Percentiles rank a stretch among this genome's conserved stretches.
phyloP scores from a whole-genome alignment of 2,329 filamentous ascomycete genomes.

The Beauveria bassiana region DNA sequence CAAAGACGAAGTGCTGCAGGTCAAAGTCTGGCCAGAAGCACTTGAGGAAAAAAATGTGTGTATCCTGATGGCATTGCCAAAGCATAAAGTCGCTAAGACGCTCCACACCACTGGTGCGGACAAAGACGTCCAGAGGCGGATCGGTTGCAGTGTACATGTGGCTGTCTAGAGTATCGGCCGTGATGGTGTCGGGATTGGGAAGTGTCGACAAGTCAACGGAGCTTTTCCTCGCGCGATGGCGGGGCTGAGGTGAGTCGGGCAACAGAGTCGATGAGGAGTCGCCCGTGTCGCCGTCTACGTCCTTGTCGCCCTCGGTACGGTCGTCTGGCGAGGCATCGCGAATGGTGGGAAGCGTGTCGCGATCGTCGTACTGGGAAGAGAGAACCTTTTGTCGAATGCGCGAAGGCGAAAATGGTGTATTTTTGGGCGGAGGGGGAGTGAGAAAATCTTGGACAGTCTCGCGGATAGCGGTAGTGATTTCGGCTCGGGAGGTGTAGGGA shows the following conservation, averaged over 20 bases:
- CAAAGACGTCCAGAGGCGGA: constrained; percentile 82
- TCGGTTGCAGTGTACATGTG: constrained; percentile 84
- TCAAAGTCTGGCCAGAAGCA: constrained; percentile 96
- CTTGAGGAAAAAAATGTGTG: constrained; percentile 85
- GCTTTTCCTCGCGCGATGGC: constrained; percentile 23
- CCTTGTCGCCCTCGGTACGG: constrained; percentile 35
- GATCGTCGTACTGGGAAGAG: constrained; percentile 50
- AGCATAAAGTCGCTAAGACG: constrained; percentile 96
- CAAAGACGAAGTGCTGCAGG: constrained; percentile 85
- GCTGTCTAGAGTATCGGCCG: constrained; percentile 67
- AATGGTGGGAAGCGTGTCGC: constrained; percentile 41
- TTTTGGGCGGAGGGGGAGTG: constrained; percentile 56
- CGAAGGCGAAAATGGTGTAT: constrained; percentile 75
- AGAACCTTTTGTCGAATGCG: constrained; percentile 83
- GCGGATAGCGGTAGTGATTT: constrained; percentile 85
- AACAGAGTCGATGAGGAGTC: constrained; percentile 54
- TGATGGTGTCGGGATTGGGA: constrained; percentile 79
- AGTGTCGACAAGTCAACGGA: constrained; percentile 31
- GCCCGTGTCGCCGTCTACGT: constrained; percentile 40
- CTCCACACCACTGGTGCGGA: constrained; percentile 88
- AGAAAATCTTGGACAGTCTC: constrained; percentile 83
- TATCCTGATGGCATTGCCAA: constrained; percentile 93
- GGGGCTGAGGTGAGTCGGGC: constrained; percentile 43
- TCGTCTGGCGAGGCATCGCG: constrained; percentile 40
- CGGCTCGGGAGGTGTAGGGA: constrained; percentile 90